Conservation (phyloP, 2,329 filamentous ascomycete genomes). For the Apiospora phragmitis region DNA sequence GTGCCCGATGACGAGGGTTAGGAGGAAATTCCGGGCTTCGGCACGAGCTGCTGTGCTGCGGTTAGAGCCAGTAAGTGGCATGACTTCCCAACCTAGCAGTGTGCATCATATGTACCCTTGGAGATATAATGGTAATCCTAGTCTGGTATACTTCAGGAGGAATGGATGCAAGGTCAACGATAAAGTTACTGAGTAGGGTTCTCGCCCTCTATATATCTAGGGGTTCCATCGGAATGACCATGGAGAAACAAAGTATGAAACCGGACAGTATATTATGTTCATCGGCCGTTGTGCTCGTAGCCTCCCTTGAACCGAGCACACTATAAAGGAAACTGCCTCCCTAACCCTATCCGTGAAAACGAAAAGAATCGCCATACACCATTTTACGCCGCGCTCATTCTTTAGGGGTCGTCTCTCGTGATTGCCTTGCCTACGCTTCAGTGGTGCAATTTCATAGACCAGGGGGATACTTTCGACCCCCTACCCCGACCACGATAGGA, state of each 20-base stretch:
- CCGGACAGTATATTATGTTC: neutral
- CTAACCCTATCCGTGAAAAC: neutral
- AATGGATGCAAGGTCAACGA: neutral
- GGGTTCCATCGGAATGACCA: neutral
- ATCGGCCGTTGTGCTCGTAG: neutral
- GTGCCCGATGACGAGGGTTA: too few relatives aligned
- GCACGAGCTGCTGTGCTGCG: neutral
- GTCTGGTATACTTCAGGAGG: too few relatives aligned
- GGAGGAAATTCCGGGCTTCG: too few relatives aligned
- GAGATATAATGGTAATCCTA: neutral
- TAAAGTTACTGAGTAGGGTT: neutral
- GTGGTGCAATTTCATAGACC: neutral
- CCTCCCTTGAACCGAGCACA: neutral
- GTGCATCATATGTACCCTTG: neutral
- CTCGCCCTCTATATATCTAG: neutral
- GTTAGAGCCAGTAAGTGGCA: neutral
- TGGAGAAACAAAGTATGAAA: neutral
- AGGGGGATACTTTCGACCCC: constrained; percentile 31
- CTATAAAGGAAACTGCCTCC: neutral
- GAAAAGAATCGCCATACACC: neutral
- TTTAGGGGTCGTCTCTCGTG: neutral
- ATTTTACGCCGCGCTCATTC: neutral
- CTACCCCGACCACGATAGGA: constrained; percentile 23
- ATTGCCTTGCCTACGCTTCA: neutral
- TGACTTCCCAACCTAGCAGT: neutral